Base-by-base conservation (phyloP, 1,139 yeast species). In the Hyphopichia burtonii region DNA sequence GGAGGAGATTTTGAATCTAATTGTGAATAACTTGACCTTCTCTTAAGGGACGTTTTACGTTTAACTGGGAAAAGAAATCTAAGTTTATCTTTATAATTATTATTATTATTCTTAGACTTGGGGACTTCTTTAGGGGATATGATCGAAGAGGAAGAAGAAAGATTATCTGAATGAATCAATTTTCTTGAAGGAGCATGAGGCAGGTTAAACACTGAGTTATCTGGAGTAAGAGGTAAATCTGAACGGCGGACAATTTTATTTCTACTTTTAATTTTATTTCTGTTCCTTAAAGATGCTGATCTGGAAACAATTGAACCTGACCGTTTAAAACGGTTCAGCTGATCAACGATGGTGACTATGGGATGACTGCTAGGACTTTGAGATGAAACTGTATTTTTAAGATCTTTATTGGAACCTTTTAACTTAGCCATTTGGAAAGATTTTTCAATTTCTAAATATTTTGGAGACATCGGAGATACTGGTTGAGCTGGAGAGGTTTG, bases 41-140 rank as follows among this genome's bases (percentile, higher is more conserved):
- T 43, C 44, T 66, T 68, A 39, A 70, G 60, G 0, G 76, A 69
- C 4, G 61, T 61, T 36, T 59, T 59, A 33, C 76, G 49, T 38
- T 53, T 59, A 2, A 70, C 73, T 2, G 76, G 75, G 45, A 71
- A 71, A 9, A 57, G 43, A 39, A 63, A 68, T 35, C 46, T 44
- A 9, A 50, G 39, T 39, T 40, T 39, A 27, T 42, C 17, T 14
- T 17, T 31, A 16, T 38, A 12, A 31, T 31, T 19, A 22, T 41
- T 16, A 27, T 32, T 19, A 9, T 18, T 4, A 8, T 17, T 16
- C 14, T 36, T 31, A 11, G 28, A 4, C 15, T 23, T 22, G 9
- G 17, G 15, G 20, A 16, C 5, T 35, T 17, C 25, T 4, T 28
- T 17, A 14, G 38, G 38, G 12, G 32, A 18, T 9, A 14, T 28